A percentile compares a stretch with the other conserved stretches of the same genome.
Evolutionary conservation across 495 filamentous ascomycete genomes (phyloP).

Genomic region (Penicillium flavigenum): DNA sequence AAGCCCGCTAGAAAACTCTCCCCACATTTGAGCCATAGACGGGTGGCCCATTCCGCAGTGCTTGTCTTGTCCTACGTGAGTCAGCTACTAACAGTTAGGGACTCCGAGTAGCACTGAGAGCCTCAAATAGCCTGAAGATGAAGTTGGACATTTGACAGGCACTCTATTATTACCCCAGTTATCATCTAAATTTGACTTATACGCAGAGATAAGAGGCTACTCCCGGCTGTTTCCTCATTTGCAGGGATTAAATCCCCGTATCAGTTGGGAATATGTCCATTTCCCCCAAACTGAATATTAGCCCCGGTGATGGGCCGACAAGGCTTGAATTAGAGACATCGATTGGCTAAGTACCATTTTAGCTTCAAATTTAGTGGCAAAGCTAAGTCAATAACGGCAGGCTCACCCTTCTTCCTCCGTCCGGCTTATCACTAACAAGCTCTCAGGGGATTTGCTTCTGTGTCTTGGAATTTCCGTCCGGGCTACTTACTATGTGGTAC

Average conservation of each 20-base stretch:
- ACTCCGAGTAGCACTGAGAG: background rate
- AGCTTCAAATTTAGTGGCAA: constrained; percentile 4
- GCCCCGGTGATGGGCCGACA: constrained; percentile 8
- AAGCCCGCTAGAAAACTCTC: background rate
- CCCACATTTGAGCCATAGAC: constrained; percentile 5
- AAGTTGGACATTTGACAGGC: too few relatives aligned
- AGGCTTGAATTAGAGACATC: background rate
- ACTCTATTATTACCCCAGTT: background rate
- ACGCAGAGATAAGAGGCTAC: constrained; percentile 4
- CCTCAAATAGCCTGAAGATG: too few relatives aligned
- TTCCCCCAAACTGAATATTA: background rate
- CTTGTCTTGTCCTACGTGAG: background rate
- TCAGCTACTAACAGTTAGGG: background rate
- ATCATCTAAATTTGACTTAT: background rate
- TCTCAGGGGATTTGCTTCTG: constrained; percentile 9
- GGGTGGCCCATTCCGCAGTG: background rate
- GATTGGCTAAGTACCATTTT: constrained; percentile 4
- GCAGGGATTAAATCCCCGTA: background rate
- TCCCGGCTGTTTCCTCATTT: too few relatives aligned
- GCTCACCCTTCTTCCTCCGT: background rate
- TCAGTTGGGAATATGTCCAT: background rate
- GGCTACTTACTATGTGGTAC: background rate
- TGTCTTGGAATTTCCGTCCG: background rate
- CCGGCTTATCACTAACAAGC: constrained; percentile 32
- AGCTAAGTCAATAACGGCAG: constrained; percentile 14